A percentile compares a stretch with the other conserved stretches of the same genome.
Conservation (phyloP, 2,329 filamentous ascomycete genomes). For the Paraphoma sp. region DNA sequence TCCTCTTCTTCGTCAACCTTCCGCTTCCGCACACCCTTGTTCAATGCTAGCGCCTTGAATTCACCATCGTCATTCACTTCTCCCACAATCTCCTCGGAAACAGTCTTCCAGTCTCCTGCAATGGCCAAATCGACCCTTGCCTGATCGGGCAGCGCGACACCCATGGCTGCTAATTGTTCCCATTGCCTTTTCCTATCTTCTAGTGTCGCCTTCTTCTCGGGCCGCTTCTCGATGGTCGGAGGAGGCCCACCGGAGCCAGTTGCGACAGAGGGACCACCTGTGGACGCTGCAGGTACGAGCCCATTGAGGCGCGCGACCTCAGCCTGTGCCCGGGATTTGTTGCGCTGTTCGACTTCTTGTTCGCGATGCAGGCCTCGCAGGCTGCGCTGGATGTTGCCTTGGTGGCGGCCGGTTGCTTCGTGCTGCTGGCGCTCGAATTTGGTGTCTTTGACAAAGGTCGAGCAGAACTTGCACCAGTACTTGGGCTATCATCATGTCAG, state of each 20-base stretch:
- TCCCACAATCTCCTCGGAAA: slow-evolving; percentile 57
- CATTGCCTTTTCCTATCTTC: slow-evolving; percentile 82
- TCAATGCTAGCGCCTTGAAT: slow-evolving; percentile 51
- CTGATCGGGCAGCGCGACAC: slow-evolving; percentile 81
- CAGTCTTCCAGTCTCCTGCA: slow-evolving; percentile 84
- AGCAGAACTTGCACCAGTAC: slow-evolving; percentile 99
- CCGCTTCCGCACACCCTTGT: slow-evolving; percentile 68
- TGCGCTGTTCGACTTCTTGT: slow-evolving; percentile 80
- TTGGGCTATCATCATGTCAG: slow-evolving; percentile 63
- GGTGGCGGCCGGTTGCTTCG: slow-evolving; percentile 84
- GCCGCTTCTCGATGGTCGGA: slow-evolving; percentile 40
- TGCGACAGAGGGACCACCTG: slow-evolving; percentile 40
- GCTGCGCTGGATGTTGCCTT: slow-evolving; percentile 85
- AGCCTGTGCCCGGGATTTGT: slow-evolving; percentile 80
- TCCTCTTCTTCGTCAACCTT: slow-evolving; percentile 67
- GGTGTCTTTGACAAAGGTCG: slow-evolving; percentile 88
- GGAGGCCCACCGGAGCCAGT: slow-evolving; percentile 29
- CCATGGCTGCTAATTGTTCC: slow-evolving; percentile 85
- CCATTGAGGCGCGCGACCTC: slow-evolving; percentile 89
- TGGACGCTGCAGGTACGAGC: slow-evolving; percentile 62
- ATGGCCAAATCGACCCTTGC: slow-evolving; percentile 83
- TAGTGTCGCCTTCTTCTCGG: slow-evolving; percentile 57
- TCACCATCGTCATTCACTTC: slow-evolving; percentile 55
- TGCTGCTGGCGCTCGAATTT: slow-evolving; percentile 88
- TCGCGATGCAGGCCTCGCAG: slow-evolving; percentile 86